phyloP scores from a whole-genome alignment of 2,329 filamentous ascomycete genomes.

The Aspergillus sp. region DNA sequence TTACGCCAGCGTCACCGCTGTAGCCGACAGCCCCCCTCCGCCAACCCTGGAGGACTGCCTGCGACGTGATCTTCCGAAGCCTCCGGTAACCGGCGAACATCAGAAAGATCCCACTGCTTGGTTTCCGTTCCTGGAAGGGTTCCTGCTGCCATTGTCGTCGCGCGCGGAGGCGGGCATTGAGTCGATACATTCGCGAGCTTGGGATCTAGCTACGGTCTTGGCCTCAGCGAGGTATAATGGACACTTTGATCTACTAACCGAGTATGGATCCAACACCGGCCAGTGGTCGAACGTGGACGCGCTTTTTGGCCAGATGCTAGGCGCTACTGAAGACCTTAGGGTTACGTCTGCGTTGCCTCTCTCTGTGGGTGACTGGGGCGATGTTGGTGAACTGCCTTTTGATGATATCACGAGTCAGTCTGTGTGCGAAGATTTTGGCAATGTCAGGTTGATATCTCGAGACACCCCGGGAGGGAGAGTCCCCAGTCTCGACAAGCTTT shows the following conservation, averaged over 20 bases:
- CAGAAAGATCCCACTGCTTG: slow-evolving; percentile 23
- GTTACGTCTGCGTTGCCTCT: slow-evolving; percentile 12
- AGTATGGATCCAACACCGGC: slow-evolving; percentile 23
- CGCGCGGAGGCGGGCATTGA: slow-evolving; percentile 7
- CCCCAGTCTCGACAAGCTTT: slow-evolving; percentile 15
- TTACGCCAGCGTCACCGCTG: slow-evolving; percentile 5
- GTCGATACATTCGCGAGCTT: slow-evolving; percentile 15
- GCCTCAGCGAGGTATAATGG: slow-evolving; percentile 19
- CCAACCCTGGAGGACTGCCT: background rate
- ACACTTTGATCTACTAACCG: slow-evolving; percentile 31
- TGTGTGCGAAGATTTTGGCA: background rate
- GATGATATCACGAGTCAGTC: slow-evolving; percentile 10
- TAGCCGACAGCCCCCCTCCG: too few relatives aligned
- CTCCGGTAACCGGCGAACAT: slow-evolving; percentile 12
- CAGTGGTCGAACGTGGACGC: slow-evolving; percentile 35
- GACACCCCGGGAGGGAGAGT: background rate
- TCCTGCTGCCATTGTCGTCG: slow-evolving; percentile 19
- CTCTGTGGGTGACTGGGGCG: slow-evolving; percentile 23
- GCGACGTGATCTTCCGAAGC: slow-evolving; percentile 6
- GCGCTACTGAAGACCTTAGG: slow-evolving; percentile 24
- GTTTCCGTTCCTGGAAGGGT: slow-evolving; percentile 28
- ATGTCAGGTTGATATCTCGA: background rate
- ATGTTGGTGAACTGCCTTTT: slow-evolving; percentile 16
- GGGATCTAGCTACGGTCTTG: slow-evolving; percentile 26
- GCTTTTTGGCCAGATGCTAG: slow-evolving; percentile 32